phyloP scores from a whole-genome alignment of 495 filamentous ascomycete genomes.

The Lasiosphaeris hirsuta region DNA sequence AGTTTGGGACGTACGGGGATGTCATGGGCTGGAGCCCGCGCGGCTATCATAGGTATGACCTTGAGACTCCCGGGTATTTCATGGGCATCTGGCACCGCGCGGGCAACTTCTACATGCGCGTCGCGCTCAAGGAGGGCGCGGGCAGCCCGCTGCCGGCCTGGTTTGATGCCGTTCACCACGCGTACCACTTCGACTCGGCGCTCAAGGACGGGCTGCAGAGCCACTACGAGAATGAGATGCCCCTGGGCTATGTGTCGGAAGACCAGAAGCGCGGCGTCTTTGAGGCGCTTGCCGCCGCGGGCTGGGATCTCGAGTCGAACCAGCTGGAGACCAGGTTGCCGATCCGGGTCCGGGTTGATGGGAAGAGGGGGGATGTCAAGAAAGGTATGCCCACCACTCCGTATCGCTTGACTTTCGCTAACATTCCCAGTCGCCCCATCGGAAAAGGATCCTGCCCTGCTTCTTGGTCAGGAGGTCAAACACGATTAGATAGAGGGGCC shows the following conservation, averaged over 20 bases:
- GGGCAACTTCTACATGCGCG: slow-evolving; percentile 44
- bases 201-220: slow-evolving; percentile 33
- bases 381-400: slow-evolving; percentile 23
- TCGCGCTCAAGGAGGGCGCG: slow-evolving; percentile 62
- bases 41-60: slow-evolving; percentile 48
- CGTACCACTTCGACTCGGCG: slow-evolving; percentile 38
- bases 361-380: slow-evolving; percentile 18
- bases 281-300: slow-evolving; percentile 28
- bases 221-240: slow-evolving; percentile 35
- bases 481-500: slow-evolving; percentile 17
- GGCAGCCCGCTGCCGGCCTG: slow-evolving; percentile 64
- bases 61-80: slow-evolving; percentile 50
- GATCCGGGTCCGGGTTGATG: slow-evolving; percentile 24
- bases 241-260: slow-evolving; percentile 32
- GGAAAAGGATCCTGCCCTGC: slow-evolving; percentile 27
- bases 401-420: not conserved
- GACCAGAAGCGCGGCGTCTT: slow-evolving; percentile 34
- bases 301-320: slow-evolving; percentile 46
- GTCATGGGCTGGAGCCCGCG: slow-evolving; percentile 36
- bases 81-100: slow-evolving; percentile 49
- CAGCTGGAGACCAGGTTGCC: slow-evolving; percentile 43
- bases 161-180: slow-evolving; percentile 66
- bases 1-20: slow-evolving; percentile 40
- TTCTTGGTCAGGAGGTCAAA: slow-evolving; percentile 12
- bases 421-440: slow-evolving; percentile 14